Percentiles rank a stretch among this genome's conserved stretches.
phyloP scores from a whole-genome alignment of 371 early-diverging fungal genomes.

The Syncephalastrum contaminatum region DNA sequence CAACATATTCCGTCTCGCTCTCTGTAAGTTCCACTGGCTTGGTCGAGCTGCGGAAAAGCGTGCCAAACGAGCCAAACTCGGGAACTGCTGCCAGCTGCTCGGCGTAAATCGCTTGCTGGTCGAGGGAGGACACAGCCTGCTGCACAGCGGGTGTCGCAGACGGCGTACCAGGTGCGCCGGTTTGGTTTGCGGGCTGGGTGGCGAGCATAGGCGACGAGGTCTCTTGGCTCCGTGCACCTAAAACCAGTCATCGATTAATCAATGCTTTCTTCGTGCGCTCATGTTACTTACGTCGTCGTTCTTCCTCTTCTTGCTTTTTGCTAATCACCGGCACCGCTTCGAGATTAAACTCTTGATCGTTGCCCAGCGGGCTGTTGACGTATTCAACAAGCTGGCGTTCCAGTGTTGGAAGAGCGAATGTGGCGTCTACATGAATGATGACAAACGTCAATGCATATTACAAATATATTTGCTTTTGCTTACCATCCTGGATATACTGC shows the following conservation, averaged over 20 bases:
- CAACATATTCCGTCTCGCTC: constrained; percentile 94
- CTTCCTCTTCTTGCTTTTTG: constrained; percentile 79
- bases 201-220: constrained; percentile 32
- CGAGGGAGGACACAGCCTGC: constrained; percentile 37
- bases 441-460: background rate
- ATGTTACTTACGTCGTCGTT: constrained; percentile 51
- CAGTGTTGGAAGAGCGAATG: constrained; percentile 82
- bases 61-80: constrained; percentile 82
- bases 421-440: constrained; percentile 57
- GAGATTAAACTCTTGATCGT: constrained; percentile 76
- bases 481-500: constrained; percentile 66
- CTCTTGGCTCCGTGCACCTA: constrained; percentile 31
- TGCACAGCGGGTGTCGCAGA: constrained; percentile 24
- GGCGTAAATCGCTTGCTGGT: constrained; percentile 74
- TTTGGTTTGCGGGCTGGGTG: constrained; percentile 15
- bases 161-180: constrained; percentile 20
- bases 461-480: constrained; percentile 1
- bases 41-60: constrained; percentile 80
- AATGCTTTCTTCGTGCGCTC: no score
- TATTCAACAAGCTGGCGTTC: constrained; percentile 88
- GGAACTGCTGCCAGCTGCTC: constrained; percentile 76
- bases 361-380: constrained; percentile 62
- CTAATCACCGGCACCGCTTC: constrained; percentile 76
- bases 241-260: background rate
- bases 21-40: constrained; percentile 87